A percentile compares a stretch with the other conserved stretches of the same genome.
Evolutionary conservation across 1,284 basidiomycete species (phyloP).

Genomic region (Melanopsichium pennsylvanicum): DNA sequence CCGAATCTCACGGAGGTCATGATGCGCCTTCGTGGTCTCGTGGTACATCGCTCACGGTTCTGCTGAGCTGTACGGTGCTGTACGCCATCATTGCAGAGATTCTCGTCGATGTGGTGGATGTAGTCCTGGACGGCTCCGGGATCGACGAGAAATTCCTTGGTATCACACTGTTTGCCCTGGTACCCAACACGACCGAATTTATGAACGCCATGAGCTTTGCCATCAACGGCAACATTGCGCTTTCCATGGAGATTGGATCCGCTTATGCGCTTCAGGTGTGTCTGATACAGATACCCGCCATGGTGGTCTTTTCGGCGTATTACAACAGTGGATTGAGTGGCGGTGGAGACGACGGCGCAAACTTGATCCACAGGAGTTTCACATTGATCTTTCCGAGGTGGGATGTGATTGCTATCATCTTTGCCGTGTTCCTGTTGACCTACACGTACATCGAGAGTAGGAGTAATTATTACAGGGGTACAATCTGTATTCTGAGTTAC

Average conservation of each 20-base stretch:
- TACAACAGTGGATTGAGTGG: constrained; percentile 86
- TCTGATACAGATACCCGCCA: constrained; percentile 94
- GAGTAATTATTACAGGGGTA: constrained; percentile 79
- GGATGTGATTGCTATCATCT: constrained; percentile 94
- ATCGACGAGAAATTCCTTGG: constrained; percentile 98
- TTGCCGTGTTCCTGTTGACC: constrained; percentile 83
- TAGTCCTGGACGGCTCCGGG: constrained; percentile 88
- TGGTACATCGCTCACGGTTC: constrained; percentile 51
- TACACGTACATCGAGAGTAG: constrained; percentile 99
- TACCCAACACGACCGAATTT: constrained; percentile 98
- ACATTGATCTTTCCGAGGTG: constrained; percentile 92
- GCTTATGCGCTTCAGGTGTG: constrained; percentile 99
- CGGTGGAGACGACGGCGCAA: constrained; percentile 21
- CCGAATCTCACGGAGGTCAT: constrained; percentile 79
- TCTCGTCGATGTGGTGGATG: constrained; percentile 93
- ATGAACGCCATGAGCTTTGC: constrained; percentile 99
- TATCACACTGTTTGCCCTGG: constrained; percentile 92
- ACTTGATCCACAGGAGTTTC: constrained; percentile 51
- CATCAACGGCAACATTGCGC: constrained; percentile 92
- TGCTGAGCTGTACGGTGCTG: constrained; percentile 78
- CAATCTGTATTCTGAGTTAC: constrained; percentile 60
- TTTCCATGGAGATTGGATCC: constrained; percentile 96
- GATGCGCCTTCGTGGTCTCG: constrained; percentile 80
- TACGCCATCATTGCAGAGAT: constrained; percentile 97
- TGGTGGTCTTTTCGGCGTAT: constrained; percentile 97